Evolutionary conservation across 148 eudicot genomes (phyloP).

Genomic region (Rhododendron ovatum): DNA sequence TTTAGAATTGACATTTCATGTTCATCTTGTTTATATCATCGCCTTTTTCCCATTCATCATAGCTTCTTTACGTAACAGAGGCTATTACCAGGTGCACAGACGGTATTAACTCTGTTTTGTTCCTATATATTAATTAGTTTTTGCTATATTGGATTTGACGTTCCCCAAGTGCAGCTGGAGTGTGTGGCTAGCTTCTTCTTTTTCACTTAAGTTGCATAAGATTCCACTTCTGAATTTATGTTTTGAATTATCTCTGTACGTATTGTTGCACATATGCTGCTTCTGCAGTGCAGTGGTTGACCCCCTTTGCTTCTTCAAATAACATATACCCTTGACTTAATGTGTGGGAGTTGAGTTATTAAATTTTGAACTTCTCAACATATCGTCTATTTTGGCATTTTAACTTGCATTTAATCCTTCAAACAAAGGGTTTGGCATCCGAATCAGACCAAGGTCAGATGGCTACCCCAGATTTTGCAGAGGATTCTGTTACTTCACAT

Average conservation of each 20-base stretch:
- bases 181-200: neutral
- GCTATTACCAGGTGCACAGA: neutral
- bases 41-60: neutral
- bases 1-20: neutral
- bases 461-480: conserved; percentile 46
- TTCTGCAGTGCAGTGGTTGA: neutral
- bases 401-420: conserved; percentile 13
- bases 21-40: neutral
- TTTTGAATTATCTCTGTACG: neutral
- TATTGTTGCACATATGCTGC: neutral
- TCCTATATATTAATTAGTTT: neutral
- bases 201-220: neutral
- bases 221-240: neutral
- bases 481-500: conserved; percentile 42
- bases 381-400: neutral
- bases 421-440: conserved; percentile 40
- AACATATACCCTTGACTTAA: neutral
- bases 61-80: neutral
- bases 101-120: neutral
- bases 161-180: neutral
- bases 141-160: neutral
- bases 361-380: neutral
- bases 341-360: neutral
- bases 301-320: neutral
- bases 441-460: conserved; percentile 62